Base-by-base conservation (phyloP, 768 basidiomycete genomes). In the Rhodotorula sphaerocarpa region DNA sequence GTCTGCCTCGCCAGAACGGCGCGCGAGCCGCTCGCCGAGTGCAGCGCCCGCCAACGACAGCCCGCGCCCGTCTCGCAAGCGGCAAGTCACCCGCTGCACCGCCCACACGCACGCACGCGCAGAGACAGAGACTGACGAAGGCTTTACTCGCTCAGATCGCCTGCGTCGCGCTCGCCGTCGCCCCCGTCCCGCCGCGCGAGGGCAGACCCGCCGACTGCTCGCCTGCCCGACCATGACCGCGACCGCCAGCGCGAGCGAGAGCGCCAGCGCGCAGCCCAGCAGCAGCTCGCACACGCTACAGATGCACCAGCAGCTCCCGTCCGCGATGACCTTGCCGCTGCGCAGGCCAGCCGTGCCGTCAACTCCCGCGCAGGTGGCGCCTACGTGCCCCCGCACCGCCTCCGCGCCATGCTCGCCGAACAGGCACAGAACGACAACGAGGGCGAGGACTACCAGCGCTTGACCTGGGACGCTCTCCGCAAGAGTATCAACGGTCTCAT, bases 401-500 rank as follows among this genome's bases (percentile, higher is more conserved):
- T 97, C 43, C 82, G 91, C 50, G 91, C 90, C 0, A 80, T 99
- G 75, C 61, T 73, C 61, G 68, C 65, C 7, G 90, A 92, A 71
- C 85, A 82, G 47, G 87, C 86, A 34, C 89, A 90, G 12, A 77
- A 80, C 65, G 89, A 95, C 79, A 92, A 92, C 78, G 79, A 80
- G 50, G 86, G 87, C 62, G 71, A 85, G 25, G 92, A 95, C 77
- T 97, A 87, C 76, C 95, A 99, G 76, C 82, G 95, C 15, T 77
- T 99, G 62, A 88, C 90, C 15, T 99, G 95, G 95, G 95, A 99
- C 73, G 95, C 95, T 3, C 78, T 99, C 63, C 85, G 92, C 74
- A 99, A 99, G 77, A 88, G 86, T 54, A 87, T 99, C 72, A 97
- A 95, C 33, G 95, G 95, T 90, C 86, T 97, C 70, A 93, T 97